Evolutionary conservation across 768 basidiomycete genomes (phyloP).

Genomic region (Sporobolomyces pararoseus): DNA sequence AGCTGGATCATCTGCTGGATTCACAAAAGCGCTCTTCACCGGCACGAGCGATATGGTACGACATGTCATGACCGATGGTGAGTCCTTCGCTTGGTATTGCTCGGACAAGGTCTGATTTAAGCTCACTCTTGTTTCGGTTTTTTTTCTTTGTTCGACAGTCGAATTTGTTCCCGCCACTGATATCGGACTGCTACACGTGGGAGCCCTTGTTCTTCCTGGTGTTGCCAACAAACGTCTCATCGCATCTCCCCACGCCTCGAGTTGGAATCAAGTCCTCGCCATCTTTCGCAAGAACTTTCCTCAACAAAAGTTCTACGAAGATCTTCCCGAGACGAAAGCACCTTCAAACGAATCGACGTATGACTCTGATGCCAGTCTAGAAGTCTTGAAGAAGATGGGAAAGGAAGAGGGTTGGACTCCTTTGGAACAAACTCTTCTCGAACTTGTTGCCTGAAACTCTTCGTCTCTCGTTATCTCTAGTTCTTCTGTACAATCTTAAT

Average conservation of each 20-base stretch:
- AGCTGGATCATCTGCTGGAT: too few species aligned
- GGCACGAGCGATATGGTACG: too few species aligned
- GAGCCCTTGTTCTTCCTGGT: slow-evolving; percentile 44
- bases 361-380: neutral
- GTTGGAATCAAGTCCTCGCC: neutral
- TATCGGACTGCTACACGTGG: slow-evolving; percentile 48
- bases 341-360: neutral
- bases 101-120: slow-evolving; percentile 17
- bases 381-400: slow-evolving; percentile 2
- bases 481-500: too few species aligned
- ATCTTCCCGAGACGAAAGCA: too few species aligned
- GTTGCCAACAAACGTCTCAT: slow-evolving; percentile 42
- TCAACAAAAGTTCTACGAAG: neutral
- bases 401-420: neutral
- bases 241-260: neutral
- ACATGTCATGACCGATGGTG: too few species aligned
- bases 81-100: slow-evolving; percentile 14
- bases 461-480: too few species aligned
- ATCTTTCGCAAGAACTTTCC: neutral
- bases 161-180: slow-evolving; percentile 51
- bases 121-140: too few species aligned
- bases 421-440: neutral
- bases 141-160: neutral
- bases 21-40: too few species aligned
- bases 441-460: neutral